Percentiles rank a stretch among this genome's conserved stretches.
phyloP scores from a whole-genome alignment of 768 basidiomycete species.

The Suillus hirtellus region DNA sequence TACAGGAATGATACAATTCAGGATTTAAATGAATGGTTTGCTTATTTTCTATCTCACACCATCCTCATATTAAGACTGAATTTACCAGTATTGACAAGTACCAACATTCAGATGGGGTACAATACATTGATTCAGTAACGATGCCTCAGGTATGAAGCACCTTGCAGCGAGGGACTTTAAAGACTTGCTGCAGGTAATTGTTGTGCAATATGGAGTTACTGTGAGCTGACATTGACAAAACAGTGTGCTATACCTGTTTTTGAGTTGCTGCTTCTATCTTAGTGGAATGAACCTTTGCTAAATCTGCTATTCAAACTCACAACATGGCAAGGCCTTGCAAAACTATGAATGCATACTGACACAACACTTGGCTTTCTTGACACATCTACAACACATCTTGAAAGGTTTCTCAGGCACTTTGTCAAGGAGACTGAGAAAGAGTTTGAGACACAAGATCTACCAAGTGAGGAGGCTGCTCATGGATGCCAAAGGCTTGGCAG shows the following conservation, averaged over 20 bases:
- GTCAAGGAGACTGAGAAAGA: background rate
- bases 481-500: constrained; percentile 8
- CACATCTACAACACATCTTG: constrained; percentile 14
- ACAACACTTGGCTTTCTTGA: background rate
- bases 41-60: background rate
- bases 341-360: background rate
- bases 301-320: constrained; percentile 26
- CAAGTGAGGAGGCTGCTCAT: constrained; percentile 36
- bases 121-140: constrained; percentile 9
- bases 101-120: constrained; percentile 13
- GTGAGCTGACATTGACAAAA: too few species aligned
- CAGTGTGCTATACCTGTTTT: constrained; percentile 34
- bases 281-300: background rate
- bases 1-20: background rate
- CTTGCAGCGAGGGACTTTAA: constrained; percentile 16
- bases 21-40: background rate
- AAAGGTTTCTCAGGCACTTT: constrained; percentile 13
- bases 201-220: background rate
- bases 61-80: constrained; percentile 9
- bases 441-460: constrained; percentile 36
- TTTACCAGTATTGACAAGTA: constrained; percentile 1
- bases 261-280: constrained; percentile 25
- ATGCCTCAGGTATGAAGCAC: constrained; percentile 21
- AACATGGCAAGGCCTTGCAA: constrained; percentile 18
- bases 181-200: constrained; percentile 14